phyloP scores from a whole-genome alignment of 1,284 basidiomycete species.

The Apiotrichum veenhuisii region DNA sequence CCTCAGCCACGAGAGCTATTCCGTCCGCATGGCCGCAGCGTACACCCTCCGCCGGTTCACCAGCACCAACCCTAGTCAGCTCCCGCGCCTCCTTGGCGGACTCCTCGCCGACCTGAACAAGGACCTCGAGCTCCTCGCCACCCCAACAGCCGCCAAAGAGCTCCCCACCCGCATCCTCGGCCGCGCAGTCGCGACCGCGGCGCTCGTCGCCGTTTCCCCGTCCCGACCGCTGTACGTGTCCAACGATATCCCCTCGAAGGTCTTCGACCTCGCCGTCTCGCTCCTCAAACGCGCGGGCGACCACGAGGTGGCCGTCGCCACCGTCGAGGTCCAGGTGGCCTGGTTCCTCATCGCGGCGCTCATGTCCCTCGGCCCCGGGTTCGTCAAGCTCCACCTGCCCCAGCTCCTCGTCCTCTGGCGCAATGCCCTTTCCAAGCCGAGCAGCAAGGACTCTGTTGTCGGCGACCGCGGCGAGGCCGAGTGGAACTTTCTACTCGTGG shows the following conservation, averaged over 20 bases:
- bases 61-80: conserved; percentile 75
- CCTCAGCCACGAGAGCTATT: conserved; percentile 80
- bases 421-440: conserved; percentile 92
- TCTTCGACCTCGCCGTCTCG: conserved; percentile 84
- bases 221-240: conserved; percentile 89
- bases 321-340: conserved; percentile 85
- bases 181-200: conserved; percentile 81
- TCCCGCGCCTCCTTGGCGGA: conserved; percentile 76
- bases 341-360: conserved; percentile 89
- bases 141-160: conserved; percentile 69
- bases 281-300: conserved; percentile 87
- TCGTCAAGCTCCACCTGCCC: conserved; percentile 84
- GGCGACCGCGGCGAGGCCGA: conserved; percentile 68
- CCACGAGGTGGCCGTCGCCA: conserved; percentile 77
- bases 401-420: conserved; percentile 94
- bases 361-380: conserved; percentile 89
- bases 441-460: conserved; percentile 71
- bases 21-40: conserved; percentile 76
- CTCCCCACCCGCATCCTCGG: conserved; percentile 71
- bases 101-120: conserved; percentile 76
- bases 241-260: conserved; percentile 85
- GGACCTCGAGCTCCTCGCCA: conserved; percentile 54
- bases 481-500: conserved; percentile 87
- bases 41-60: conserved; percentile 89
- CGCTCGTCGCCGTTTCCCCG: conserved; percentile 79